These are phyloP conservation scores for Cyberlindnera maritima DNA, from an alignment of 805 yeast genomes.

Conservation along the genomic window DNA sequence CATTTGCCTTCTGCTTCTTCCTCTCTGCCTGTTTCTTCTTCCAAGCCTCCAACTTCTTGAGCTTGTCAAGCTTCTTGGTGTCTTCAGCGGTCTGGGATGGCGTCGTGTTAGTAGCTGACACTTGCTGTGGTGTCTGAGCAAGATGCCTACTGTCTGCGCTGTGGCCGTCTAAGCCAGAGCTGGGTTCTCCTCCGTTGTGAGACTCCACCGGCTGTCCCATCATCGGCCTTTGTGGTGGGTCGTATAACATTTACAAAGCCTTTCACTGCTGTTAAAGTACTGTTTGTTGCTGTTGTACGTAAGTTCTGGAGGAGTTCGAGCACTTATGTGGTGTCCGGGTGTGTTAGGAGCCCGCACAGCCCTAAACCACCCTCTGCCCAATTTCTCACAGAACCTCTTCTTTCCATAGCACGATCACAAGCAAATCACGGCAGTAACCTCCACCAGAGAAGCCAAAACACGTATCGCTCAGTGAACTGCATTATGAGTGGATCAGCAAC, in stretches of 20 bases:
- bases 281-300: not conserved
- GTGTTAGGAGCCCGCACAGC: not conserved
- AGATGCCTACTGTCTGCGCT: constrained; percentile 6
- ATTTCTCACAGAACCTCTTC: not conserved
- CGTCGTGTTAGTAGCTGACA: constrained; percentile 27
- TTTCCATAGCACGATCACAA: no score
- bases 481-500: constrained; percentile 3
- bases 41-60: constrained; percentile 50
- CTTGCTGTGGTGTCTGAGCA: constrained; percentile 3
- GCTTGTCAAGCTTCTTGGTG: constrained; percentile 30
- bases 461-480: no score
- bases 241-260: no score
- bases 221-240: not conserved
- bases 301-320: not conserved
- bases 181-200: not conserved
- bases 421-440: no score
- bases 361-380: not conserved
- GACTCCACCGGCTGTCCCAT: not conserved
- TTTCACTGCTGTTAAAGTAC: not conserved
- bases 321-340: constrained; percentile 1
- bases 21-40: constrained; percentile 37
- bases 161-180: not conserved
- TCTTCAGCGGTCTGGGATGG: constrained; percentile 14
- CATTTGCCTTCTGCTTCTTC: constrained; percentile 24
- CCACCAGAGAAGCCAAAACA: no score